These are phyloP conservation scores for Xerocomus amazonicus DNA, from an alignment of 1,284 basidiomycete species.

Conservation along the genomic window DNA sequence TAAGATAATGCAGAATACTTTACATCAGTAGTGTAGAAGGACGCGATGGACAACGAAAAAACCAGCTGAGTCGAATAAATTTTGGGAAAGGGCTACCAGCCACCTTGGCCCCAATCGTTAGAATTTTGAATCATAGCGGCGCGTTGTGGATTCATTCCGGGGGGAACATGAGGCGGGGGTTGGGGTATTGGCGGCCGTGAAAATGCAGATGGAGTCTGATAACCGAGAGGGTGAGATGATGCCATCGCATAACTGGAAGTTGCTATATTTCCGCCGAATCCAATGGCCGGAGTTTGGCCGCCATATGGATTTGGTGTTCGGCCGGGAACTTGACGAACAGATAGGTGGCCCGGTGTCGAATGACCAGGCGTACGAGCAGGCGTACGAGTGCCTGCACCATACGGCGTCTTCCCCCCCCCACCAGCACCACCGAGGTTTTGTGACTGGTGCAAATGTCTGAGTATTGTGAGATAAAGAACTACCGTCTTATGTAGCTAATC, in stretches of 20 bases:
- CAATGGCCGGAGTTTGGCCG: constrained; percentile 44
- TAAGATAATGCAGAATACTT: constrained; percentile 23
- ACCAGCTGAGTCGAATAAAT: constrained; percentile 9
- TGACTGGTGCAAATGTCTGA: constrained; percentile 75
- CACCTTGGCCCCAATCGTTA: constrained; percentile 35
- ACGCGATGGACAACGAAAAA: constrained; percentile 9
- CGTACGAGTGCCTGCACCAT: constrained; percentile 69
- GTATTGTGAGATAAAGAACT: constrained; percentile 14
- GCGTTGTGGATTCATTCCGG: constrained; percentile 61
- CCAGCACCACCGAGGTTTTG: constrained; percentile 59
- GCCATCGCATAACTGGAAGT: constrained; percentile 31
- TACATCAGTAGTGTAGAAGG: constrained; percentile 29
- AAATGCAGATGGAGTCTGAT: constrained; percentile 55
- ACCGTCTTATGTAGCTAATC: neutral
- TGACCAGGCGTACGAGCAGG: constrained; percentile 71
- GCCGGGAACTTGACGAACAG: constrained; percentile 58
- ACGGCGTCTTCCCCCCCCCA: constrained; percentile 76
- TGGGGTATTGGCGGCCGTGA: constrained; percentile 43
- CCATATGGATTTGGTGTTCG: constrained; percentile 76
- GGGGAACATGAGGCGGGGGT: constrained; percentile 40
- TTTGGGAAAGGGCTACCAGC: constrained; percentile 30
- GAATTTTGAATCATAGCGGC: constrained; percentile 56
- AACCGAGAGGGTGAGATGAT: constrained; percentile 49
- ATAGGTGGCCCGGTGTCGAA: constrained; percentile 71
- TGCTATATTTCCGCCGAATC: constrained; percentile 28